A percentile compares a stretch with the other conserved stretches of the same genome.
Evolutionary conservation across 2,329 filamentous ascomycete genomes (phyloP).

Genomic region (Eutypa lata): DNA sequence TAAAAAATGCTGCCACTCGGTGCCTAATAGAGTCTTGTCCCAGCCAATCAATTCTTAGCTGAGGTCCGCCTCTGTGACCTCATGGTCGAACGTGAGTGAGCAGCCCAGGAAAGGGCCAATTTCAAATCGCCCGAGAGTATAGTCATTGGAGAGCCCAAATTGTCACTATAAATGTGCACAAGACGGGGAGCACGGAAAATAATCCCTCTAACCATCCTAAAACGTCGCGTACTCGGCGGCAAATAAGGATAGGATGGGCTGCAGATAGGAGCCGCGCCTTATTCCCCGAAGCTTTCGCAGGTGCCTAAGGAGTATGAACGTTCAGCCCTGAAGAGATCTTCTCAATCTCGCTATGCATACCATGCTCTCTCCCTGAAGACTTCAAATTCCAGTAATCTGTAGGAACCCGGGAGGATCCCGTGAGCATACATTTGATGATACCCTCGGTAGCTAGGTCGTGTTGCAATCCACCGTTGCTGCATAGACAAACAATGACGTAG

Average conservation of each 20-base stretch:
- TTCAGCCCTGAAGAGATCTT: background rate
- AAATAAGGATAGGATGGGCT: background rate
- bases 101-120: background rate
- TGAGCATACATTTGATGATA: background rate
- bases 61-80: conserved; percentile 16
- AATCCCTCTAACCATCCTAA: background rate
- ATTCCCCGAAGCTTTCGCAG: background rate
- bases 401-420: background rate
- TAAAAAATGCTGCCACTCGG: conserved; percentile 26
- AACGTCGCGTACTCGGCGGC: background rate
- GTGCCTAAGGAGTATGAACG: background rate
- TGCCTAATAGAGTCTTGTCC: conserved; percentile 21
- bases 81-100: conserved; percentile 3
- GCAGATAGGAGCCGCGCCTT: background rate
- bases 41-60: conserved; percentile 26
- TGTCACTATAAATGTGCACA: background rate
- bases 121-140: background rate
- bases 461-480: background rate
- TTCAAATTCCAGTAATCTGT: background rate
- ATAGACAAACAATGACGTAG: background rate
- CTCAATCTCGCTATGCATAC: background rate
- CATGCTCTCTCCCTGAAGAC: background rate
- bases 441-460: background rate
- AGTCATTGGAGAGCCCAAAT: background rate
- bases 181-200: background rate